Evolutionary conservation across 1,139 yeast species (phyloP).

Genomic region (Hemisphaericaspora xylofermentans): DNA sequence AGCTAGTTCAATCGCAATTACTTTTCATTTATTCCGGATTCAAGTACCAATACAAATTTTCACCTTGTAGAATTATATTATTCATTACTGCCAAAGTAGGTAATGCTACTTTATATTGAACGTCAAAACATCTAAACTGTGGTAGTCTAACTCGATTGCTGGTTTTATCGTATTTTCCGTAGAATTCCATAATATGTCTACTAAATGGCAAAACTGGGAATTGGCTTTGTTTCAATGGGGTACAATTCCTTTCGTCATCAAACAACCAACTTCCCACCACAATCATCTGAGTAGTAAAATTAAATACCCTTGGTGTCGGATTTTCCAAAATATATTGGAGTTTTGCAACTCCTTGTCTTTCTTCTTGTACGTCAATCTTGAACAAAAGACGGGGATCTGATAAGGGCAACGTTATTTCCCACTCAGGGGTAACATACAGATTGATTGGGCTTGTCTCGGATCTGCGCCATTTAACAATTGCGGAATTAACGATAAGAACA

Average conservation of each 20-base stretch:
- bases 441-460: constrained; percentile 19
- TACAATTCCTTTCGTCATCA: constrained; percentile 25
- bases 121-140: constrained; percentile 57
- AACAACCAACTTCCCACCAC: constrained; percentile 30
- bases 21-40: neutral
- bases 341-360: constrained; percentile 16
- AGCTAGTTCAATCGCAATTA: neutral
- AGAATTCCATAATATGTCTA: constrained; percentile 42
- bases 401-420: constrained; percentile 58
- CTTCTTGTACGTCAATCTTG: constrained; percentile 21
- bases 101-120: constrained; percentile 64
- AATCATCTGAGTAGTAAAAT: constrained; percentile 52
- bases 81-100: constrained; percentile 49
- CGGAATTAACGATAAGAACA: constrained; percentile 29
- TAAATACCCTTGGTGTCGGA: constrained; percentile 68
- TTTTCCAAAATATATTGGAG: constrained; percentile 63
- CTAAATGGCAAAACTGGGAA: constrained; percentile 65
- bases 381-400: constrained; percentile 70
- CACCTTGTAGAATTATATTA: constrained; percentile 22
- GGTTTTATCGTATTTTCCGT: constrained; percentile 25
- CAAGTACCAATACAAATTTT: constrained; percentile 17
- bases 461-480: constrained; percentile 37
- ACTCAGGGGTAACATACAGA: constrained; percentile 31
- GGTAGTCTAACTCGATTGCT: constrained; percentile 47
- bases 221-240: constrained; percentile 28